Evolutionary conservation across 108 stramenopile genomes (phyloP), one percentile per base, ranked within the genome.

Genomic region (Nitzschia palea): DNA sequence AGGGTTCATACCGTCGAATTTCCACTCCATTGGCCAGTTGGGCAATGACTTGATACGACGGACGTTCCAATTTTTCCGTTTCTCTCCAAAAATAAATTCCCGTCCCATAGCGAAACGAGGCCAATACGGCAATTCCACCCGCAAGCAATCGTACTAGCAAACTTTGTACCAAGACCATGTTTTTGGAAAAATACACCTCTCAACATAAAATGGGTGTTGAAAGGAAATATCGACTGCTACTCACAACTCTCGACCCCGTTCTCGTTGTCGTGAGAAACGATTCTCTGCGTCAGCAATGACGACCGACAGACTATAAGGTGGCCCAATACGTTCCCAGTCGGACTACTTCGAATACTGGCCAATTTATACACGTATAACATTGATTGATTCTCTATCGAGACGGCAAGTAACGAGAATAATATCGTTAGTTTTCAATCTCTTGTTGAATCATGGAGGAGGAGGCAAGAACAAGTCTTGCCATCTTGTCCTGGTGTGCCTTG

Each of bases 1-100:
- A 86, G 5, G 82, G 80, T 34, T 83, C 80, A 57, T 86, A 86
- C 51, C 71, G 77, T 2, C 85, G 80, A 27, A 86, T 63, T 53
- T 86, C 85, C 5, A 86, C 65, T 10, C 67, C 63, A 25, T 78
- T 60, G 23, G 82, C 50, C 33, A 86, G 44, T 27, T 74, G 53
- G 40, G 61, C 56, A 18, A 86, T 23, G 17, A 82, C 81, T 17
- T 64, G 34, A 62, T 86, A 86, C 17, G 10, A 76, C 27, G 86
- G 86, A 35, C 62, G 70, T 59, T 86, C 86, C 30, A 84, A 36
- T 43, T 62, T 62, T 45, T 86, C 81, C 25, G 81, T 67, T 23
- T 75, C 67, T 35, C 72, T 62, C 75, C 76, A 86, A 27, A 70
- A 68, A 40, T 67, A 76, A 35, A 86, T 44, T 9, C 85, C 85